phyloP scores from a whole-genome alignment of 2,329 filamentous ascomycete genomes.

The Lasiodiplodia citricola region DNA sequence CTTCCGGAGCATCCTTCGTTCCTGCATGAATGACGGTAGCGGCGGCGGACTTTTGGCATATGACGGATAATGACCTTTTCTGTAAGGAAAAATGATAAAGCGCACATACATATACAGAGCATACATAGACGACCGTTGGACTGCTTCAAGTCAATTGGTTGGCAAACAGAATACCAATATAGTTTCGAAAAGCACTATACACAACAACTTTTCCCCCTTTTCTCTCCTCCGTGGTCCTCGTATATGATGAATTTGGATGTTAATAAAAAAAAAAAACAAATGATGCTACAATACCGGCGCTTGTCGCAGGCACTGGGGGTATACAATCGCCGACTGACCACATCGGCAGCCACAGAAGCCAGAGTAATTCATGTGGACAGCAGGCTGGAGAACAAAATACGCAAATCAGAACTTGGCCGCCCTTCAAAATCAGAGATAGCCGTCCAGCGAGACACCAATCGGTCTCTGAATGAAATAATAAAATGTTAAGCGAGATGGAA shows the following conservation, averaged over 20 bases:
- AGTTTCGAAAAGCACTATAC: background rate
- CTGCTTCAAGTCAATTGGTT: background rate
- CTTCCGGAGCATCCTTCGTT: background rate
- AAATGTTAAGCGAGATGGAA: background rate
- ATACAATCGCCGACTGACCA: background rate
- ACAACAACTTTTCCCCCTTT: background rate
- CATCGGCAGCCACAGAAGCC: background rate
- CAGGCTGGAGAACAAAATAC: background rate
- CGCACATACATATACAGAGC: slow-evolving; percentile 4
- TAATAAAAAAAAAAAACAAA: background rate
- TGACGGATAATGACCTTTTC: background rate
- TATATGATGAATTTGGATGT: background rate
- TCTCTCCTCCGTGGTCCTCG: background rate
- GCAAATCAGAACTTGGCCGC: background rate
- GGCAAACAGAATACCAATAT: background rate
- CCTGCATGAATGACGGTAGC: background rate
- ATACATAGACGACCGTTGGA: background rate
- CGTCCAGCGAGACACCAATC: background rate
- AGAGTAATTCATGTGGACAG: background rate
- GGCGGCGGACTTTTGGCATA: background rate
- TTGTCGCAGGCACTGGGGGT: background rate
- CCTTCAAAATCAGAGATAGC: background rate
- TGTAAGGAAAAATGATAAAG: background rate
- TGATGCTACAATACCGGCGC: background rate
- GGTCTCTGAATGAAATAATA: background rate